Base-by-base conservation (phyloP, 306 rosid species). In the Fragaria vesca region DNA sequence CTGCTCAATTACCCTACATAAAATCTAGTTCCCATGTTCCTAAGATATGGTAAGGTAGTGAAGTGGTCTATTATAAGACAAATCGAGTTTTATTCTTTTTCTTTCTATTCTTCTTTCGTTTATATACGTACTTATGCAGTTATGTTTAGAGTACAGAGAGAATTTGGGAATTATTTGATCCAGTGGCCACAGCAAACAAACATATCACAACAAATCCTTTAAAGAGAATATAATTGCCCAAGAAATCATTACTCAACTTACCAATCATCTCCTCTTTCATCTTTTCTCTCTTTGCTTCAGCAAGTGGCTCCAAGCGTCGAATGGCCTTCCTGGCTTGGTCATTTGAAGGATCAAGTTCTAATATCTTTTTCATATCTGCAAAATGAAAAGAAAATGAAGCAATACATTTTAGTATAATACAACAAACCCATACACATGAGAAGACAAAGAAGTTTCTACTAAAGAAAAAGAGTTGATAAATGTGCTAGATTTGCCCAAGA, bases 251-350 rank as follows among this genome's bases (percentile, higher is more conserved):
- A 13, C 3, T 18, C 1, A 16, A 48, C 87, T 74, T 82, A 87
- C 98, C 89, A 63, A 95, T 87, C 98, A 91, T 95, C 80, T 95
- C 95, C 82, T 91, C 98, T 88, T 92, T 95, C 97, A 95, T 90
- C 86, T 89, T 91, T 83, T 95, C 98, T 80, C 89, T 86, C 83
- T 95, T 95, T 77, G 78, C 91, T 81, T 91, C 97, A 42, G 97
- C 97, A 42, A 92, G 83, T n/a, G 98, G 97, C 82, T 90, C 96
- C 52, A 95, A 76, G 32, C 85, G 90, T 12, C 81, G 80, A 61
- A 93, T 88, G 72, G 85, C 2, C 83, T 79, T 93, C 84, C 66
- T 80, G 73, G 97, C 91, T 83, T 89, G 94, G 78, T 86, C 97
- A 79, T 91, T 87, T 70, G 93, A 87, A 52, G 97, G 86, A 85